Percentiles rank a stretch among this genome's conserved stretches.
Evolutionary conservation across 2,329 filamentous ascomycete species (phyloP).

Genomic region (Aspergillus arachidicola): DNA sequence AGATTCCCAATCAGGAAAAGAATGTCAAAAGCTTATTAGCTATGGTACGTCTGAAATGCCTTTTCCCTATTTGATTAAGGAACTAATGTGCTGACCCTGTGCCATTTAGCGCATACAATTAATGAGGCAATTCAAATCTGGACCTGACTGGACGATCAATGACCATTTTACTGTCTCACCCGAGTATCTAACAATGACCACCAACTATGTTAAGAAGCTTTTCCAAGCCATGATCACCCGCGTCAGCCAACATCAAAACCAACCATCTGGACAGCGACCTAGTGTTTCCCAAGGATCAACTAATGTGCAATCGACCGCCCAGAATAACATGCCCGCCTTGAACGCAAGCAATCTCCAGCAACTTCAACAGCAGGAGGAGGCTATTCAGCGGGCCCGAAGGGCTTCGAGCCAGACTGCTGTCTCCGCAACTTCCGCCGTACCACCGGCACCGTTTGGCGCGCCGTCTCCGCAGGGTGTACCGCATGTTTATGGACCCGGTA

Average conservation of each 20-base stretch:
- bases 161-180: constrained; percentile 49
- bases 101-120: constrained; percentile 44
- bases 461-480: constrained; percentile 61
- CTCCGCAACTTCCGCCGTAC: constrained; percentile 52
- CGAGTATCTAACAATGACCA: constrained; percentile 40
- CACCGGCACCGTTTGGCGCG: constrained; percentile 57
- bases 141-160: constrained; percentile 44
- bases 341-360: constrained; percentile 52
- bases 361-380: constrained; percentile 50
- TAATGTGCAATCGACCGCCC: constrained; percentile 24
- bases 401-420: constrained; percentile 40
- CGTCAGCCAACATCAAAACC: constrained; percentile 35
- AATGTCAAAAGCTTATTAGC: constrained; percentile 39
- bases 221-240: constrained; percentile 43
- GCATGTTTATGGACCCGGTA: constrained; percentile 55
- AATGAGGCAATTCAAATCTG: constrained; percentile 48
- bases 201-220: constrained; percentile 43
- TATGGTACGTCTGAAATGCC: constrained; percentile 34
- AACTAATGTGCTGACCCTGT: neutral
- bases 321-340: constrained; percentile 37
- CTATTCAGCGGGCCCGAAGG: constrained; percentile 41
- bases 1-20: constrained; percentile 44
- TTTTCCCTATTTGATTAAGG: neutral
- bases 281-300: constrained; percentile 23
- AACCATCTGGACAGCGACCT: constrained; percentile 26